A percentile compares a stretch with the other conserved stretches of the same genome.
phyloP scores from a whole-genome alignment of 1,284 basidiomycete genomes.

The Lignosus rhinocerotis region DNA sequence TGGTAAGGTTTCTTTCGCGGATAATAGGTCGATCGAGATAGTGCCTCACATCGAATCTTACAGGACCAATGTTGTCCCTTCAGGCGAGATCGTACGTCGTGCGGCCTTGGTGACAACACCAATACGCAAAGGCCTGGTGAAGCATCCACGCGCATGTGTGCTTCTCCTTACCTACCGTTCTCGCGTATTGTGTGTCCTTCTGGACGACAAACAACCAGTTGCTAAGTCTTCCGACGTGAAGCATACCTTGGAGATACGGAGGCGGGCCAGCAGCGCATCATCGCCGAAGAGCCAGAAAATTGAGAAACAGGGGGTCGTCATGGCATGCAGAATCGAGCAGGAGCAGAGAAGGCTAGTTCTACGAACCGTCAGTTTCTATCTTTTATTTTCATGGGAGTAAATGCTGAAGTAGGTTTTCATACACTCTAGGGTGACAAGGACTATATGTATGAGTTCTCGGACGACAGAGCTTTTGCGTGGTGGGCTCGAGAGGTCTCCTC shows the following conservation, averaged over 20 bases:
- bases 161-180: conserved; percentile 16
- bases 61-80: conserved; percentile 14
- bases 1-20: conserved; percentile 3
- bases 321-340: not conserved
- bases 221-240: conserved; percentile 11
- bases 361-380: conserved; percentile 6
- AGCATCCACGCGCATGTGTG: conserved; percentile 13
- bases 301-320: conserved; percentile 2
- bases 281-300: not conserved
- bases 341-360: conserved; percentile 4
- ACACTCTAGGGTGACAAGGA: conserved; percentile 12
- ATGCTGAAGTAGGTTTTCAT: not conserved
- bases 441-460: conserved; percentile 10
- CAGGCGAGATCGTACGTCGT: conserved; percentile 9
- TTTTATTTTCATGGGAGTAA: not conserved
- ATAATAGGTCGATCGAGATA: not conserved
- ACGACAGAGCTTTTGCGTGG: not conserved
- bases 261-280: not conserved
- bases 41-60: not conserved
- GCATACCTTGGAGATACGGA: conserved; percentile 6
- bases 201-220: conserved; percentile 7
- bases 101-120: conserved; percentile 3
- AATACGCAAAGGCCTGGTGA: conserved; percentile 16
- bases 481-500: conserved; percentile 10
- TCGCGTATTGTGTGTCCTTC: conserved; percentile 14